These are phyloP conservation scores for Daldinia vernicosa DNA, from an alignment of 495 filamentous ascomycete genomes.

Conservation along the genomic window DNA sequence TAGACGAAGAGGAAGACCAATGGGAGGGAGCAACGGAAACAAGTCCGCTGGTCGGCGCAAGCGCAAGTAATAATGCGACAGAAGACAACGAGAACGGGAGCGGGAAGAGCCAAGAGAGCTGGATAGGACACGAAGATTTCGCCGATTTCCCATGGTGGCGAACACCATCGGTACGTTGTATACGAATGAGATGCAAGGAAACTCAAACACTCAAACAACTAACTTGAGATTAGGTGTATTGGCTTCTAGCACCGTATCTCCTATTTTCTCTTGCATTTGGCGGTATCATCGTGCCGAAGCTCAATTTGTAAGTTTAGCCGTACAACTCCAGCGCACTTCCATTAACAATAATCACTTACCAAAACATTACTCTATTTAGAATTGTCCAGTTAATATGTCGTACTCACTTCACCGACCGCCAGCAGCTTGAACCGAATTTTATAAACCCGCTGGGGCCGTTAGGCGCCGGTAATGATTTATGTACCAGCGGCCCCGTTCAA, in stretches of 20 bases:
- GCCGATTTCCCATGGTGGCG: constrained; percentile 73
- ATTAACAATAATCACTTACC: constrained; percentile 20
- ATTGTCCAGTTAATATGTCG: constrained; percentile 83
- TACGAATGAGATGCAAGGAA: background rate
- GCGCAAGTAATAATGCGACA: constrained; percentile 18
- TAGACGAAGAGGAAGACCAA: constrained; percentile 34
- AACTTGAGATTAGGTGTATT: constrained; percentile 71
- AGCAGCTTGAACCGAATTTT: constrained; percentile 63
- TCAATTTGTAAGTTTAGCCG: constrained; percentile 71
- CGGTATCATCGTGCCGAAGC: constrained; percentile 77
- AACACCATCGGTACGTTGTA: constrained; percentile 68
- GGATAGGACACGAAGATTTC: constrained; percentile 65
- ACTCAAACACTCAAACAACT: constrained; percentile 8
- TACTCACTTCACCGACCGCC: constrained; percentile 74
- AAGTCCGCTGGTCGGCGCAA: constrained; percentile 50
- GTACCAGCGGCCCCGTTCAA: constrained; percentile 74
- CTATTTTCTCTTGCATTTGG: constrained; percentile 86
- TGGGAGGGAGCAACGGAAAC: constrained; percentile 50
- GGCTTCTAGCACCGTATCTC: constrained; percentile 80
- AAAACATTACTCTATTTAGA: constrained; percentile 42
- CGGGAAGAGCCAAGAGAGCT: constrained; percentile 42
- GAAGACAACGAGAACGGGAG: constrained; percentile 10
- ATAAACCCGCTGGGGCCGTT: constrained; percentile 70
- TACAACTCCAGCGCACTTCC: background rate
- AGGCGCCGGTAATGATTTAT: constrained; percentile 75